Evolutionary conservation across 2,329 filamentous ascomycete species (phyloP), one percentile per base, ranked within the genome.

Genomic region (Magnaporthiopsis incrustans): DNA sequence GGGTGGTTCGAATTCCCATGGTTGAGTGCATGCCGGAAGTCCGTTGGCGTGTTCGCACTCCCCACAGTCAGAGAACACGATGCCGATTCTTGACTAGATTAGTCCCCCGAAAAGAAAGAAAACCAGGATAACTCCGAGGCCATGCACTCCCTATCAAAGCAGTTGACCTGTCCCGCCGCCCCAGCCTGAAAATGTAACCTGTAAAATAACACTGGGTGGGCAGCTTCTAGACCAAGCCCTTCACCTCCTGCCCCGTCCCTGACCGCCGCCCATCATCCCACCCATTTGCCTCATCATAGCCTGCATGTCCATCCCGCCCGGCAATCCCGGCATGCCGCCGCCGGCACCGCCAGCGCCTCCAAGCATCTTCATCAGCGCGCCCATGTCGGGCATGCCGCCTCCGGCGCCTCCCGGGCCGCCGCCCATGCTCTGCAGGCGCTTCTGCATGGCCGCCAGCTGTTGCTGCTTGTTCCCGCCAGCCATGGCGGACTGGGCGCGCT

Each of bases 371-470:
- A 96, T 94, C 78, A 98, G 83, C 65, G 88, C 88, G 38, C 86
- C 86, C 84, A 97, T 89, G 71, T 96, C 92, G 0, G 89, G 89
- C 89, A 92, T 92, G 7, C 84, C 83, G 53, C 83, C 84, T 1
- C 80, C 88, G 14, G 62, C 62, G 22, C 62, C 62, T 4, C 81
- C 88, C 2, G 79, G 84, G 1, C 79, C 87, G 44, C 90, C 91
- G 44, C 94, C 95, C 91, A 98, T 96, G 69, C 89, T 91, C 73
- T 93, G 90, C 78, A 99, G 81, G 15, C 93, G 84, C 79, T 97
- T 97, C 79, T 99, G 95, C 92, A 98, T 96, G 2, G 95, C 94
- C 0, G 93, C 93, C 78, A 98, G 85, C 77, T 98, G 94, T 74
- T 97, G 92, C 38, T 91, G 86, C 76, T 95, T 94, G 78, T 97